A percentile compares a stretch with the other conserved stretches of the same genome.
phyloP scores from a whole-genome alignment of 2,329 filamentous ascomycete species.

The Pyrenochaeta sp. region DNA sequence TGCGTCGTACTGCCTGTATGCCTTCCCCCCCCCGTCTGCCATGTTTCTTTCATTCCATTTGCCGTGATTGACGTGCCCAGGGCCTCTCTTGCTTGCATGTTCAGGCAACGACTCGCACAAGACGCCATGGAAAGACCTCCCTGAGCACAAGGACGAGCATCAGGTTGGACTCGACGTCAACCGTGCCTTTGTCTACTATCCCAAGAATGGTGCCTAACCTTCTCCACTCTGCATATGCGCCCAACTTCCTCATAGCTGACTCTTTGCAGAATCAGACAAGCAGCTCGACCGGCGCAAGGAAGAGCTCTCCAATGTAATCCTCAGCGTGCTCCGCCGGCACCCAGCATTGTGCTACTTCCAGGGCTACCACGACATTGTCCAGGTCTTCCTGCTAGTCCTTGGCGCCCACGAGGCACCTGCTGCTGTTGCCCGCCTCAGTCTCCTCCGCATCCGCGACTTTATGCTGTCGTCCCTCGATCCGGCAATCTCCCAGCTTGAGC shows the following conservation, averaged over 20 bases:
- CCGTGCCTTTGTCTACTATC: constrained; percentile 97
- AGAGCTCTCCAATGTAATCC: constrained; percentile 82
- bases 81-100: constrained; percentile 67
- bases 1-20: constrained; percentile 82
- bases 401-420: constrained; percentile 67
- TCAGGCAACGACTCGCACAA: constrained; percentile 22
- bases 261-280: constrained; percentile 72
- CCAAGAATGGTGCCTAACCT: constrained; percentile 67
- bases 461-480: constrained; percentile 90
- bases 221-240: not conserved
- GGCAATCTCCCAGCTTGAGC: constrained; percentile 82
- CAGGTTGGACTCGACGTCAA: constrained; percentile 94
- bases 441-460: constrained; percentile 93
- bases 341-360: constrained; percentile 95
- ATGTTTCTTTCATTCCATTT: too few relatives aligned
- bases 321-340: constrained; percentile 78
- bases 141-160: constrained; percentile 83
- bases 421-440: constrained; percentile 81
- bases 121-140: constrained; percentile 67
- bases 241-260: constrained; percentile 12
- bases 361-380: constrained; percentile 97
- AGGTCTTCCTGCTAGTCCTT: constrained; percentile 90
- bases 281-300: constrained; percentile 76
- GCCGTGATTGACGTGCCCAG: constrained; percentile 52
- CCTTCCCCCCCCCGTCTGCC: constrained; percentile 5